phyloP scores from a whole-genome alignment of 208 protist genomes.

The Trypanosoma avium region DNA sequence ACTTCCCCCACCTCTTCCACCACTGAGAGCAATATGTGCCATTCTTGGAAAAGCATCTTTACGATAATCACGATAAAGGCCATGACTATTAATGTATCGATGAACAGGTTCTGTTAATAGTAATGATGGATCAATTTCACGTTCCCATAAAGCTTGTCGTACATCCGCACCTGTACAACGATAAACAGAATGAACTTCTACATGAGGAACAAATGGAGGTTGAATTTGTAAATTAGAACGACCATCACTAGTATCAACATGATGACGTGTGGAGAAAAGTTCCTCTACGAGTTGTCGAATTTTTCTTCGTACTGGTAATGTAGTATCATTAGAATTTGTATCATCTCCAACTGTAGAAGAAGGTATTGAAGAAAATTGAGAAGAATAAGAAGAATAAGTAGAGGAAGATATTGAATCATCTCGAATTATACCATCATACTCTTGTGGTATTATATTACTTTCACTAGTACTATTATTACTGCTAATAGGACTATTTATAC shows the following conservation, averaged over 20 bases:
- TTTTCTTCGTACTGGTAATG: slow-evolving; percentile 34
- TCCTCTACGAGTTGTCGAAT: slow-evolving; percentile 81
- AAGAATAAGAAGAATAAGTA: no score
- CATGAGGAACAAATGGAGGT: slow-evolving; percentile 55
- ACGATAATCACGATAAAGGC: slow-evolving; percentile 76
- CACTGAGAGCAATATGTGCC: slow-evolving; percentile 28
- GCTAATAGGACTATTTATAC: background rate
- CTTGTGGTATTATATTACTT: background rate
- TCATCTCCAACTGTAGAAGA: background rate
- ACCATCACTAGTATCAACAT: background rate
- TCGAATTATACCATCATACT: background rate
- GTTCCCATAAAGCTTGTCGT: slow-evolving; percentile 84
- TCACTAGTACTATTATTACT: background rate
- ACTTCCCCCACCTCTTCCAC: slow-evolving; percentile 10
- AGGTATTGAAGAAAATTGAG: background rate
- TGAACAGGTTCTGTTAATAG: slow-evolving; percentile 74
- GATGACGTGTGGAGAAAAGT: slow-evolving; percentile 47
- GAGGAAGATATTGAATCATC: background rate
- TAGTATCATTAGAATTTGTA: background rate
- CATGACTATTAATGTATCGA: slow-evolving; percentile 80
- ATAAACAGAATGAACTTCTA: slow-evolving; percentile 80
- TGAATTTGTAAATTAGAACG: background rate
- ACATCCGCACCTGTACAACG: slow-evolving; percentile 82
- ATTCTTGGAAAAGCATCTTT: slow-evolving; percentile 41
- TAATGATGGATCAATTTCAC: slow-evolving; percentile 50